Evolutionary conservation across 2,329 filamentous ascomycete species (phyloP).

Genomic region (Mycosphaerelloides madeirae): DNA sequence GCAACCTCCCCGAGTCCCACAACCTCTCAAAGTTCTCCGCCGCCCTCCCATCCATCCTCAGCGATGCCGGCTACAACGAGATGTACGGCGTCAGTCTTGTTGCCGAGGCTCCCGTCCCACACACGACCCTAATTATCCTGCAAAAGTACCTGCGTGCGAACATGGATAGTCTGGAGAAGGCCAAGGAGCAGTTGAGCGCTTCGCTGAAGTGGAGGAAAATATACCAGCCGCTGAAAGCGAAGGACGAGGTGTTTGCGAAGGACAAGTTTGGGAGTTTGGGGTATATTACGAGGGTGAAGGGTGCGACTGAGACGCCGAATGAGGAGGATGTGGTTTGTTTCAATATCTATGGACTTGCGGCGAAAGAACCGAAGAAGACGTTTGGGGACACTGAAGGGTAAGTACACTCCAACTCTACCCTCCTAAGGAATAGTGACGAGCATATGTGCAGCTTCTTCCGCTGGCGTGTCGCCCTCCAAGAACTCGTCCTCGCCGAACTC

Average conservation of each 20-base stretch:
- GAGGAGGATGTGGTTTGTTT: slow-evolving; percentile 71
- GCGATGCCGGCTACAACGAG: slow-evolving; percentile 60
- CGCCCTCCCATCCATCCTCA: slow-evolving; percentile 55
- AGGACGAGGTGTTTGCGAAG: slow-evolving; percentile 58
- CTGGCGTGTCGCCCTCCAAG: slow-evolving; percentile 90
- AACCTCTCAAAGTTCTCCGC: slow-evolving; percentile 46
- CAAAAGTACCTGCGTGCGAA: slow-evolving; percentile 95
- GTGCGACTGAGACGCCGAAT: slow-evolving; percentile 48
- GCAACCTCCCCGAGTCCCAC: slow-evolving; percentile 22
- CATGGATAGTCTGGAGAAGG: slow-evolving; percentile 65
- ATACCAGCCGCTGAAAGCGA: slow-evolving; percentile 64
- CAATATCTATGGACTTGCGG: slow-evolving; percentile 84
- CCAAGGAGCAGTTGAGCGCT: slow-evolving; percentile 70
- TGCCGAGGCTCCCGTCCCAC: slow-evolving; percentile 41
- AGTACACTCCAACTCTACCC: slow-evolving; percentile 33
- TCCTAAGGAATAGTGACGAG: background rate
- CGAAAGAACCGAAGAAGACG: slow-evolving; percentile 73
- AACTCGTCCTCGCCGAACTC: slow-evolving; percentile 72
- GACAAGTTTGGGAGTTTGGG: slow-evolving; percentile 73
- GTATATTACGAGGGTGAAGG: slow-evolving; percentile 69
- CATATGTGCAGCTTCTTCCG: slow-evolving; percentile 64
- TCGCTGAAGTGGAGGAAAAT: slow-evolving; percentile 80
- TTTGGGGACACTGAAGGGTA: slow-evolving; percentile 80
- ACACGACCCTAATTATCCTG: slow-evolving; percentile 76
- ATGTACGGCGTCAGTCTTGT: slow-evolving; percentile 78